Percentiles rank a stretch among this genome's conserved stretches.
These are phyloP conservation scores for Trichothecium sympodiale DNA, from an alignment of 2,329 filamentous ascomycete genomes.

Conservation along the genomic window DNA sequence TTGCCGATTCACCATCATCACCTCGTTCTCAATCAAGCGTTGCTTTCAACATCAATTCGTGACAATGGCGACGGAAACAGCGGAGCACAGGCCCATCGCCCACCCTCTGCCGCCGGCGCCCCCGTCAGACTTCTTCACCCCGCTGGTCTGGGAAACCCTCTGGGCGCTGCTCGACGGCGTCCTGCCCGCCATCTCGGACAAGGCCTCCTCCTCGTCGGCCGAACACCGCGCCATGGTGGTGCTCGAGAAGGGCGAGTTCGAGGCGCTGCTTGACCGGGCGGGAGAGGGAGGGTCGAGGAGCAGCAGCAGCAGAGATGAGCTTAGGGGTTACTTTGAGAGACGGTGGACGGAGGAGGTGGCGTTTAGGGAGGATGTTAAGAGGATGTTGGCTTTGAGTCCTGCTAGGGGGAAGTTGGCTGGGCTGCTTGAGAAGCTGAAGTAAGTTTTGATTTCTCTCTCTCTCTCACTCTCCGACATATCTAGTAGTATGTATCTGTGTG, in stretches of 20 bases:
- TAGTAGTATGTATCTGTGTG: too few relatives aligned
- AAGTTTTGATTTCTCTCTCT: constrained; percentile 12
- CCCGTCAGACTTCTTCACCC: constrained; percentile 26
- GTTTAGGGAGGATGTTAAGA: constrained; percentile 39
- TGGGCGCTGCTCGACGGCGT: constrained; percentile 45
- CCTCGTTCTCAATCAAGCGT: background rate
- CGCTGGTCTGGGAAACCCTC: constrained; percentile 42
- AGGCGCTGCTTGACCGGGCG: constrained; percentile 28
- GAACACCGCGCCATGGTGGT: constrained; percentile 22
- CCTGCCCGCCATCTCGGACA: constrained; percentile 45
- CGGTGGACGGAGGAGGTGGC: constrained; percentile 37
- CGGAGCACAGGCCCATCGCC: constrained; percentile 5
- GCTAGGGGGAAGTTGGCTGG: constrained; percentile 24
- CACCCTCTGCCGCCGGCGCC: constrained; percentile 15
- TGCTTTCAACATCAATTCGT: background rate
- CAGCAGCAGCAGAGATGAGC: constrained; percentile 25
- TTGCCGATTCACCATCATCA: background rate
- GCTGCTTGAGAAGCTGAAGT: constrained; percentile 31
- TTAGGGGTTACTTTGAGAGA: constrained; percentile 42
- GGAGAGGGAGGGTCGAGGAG: constrained; percentile 19
- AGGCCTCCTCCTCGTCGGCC: constrained; percentile 18
- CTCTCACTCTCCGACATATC: too few relatives aligned
- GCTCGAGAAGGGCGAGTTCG: constrained; percentile 39
- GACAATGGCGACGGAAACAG: background rate
- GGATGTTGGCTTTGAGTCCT: constrained; percentile 26